These are phyloP conservation scores for Macrocystidia cucumis DNA, from an alignment of 1,284 basidiomycete genomes.

Conservation along the genomic window DNA sequence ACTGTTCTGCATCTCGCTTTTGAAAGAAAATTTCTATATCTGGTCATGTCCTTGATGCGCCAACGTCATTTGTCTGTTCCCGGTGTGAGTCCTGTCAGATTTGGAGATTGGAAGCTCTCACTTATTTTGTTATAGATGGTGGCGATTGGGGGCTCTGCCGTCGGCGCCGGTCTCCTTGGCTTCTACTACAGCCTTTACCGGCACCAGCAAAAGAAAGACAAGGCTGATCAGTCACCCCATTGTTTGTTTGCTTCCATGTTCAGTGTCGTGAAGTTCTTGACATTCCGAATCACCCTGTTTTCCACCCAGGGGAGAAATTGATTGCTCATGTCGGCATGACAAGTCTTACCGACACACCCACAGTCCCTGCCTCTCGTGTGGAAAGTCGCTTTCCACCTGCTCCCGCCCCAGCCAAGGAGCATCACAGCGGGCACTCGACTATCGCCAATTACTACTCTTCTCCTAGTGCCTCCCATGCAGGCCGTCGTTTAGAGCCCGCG, in stretches of 20 bases:
- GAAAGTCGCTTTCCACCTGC: constrained; percentile 12
- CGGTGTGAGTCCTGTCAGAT: constrained; percentile 1
- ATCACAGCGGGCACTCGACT: constrained; percentile 16
- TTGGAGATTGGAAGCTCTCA: neutral
- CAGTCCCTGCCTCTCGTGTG: constrained; percentile 6
- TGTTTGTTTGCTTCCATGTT: constrained; percentile 10
- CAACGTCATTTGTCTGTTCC: too few species aligned
- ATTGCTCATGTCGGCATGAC: constrained; percentile 9
- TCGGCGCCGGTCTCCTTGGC: constrained; percentile 10
- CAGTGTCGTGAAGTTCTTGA: neutral
- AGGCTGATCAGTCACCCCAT: constrained; percentile 9
- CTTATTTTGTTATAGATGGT: constrained; percentile 8
- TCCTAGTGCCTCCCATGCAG: constrained; percentile 9
- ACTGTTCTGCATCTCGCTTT: too few species aligned
- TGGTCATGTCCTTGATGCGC: too few species aligned
- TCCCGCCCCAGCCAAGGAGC: constrained; percentile 13
- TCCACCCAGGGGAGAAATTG: constrained; percentile 13
- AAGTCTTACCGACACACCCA: neutral
- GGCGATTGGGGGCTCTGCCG: constrained; percentile 10
- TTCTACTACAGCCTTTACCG: constrained; percentile 12
- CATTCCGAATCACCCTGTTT: neutral
- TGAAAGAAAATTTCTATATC: too few species aligned
- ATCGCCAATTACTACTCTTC: constrained; percentile 13
- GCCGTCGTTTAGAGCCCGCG: constrained; percentile 14
- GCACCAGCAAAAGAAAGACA: constrained; percentile 11